Evolutionary conservation across 371 early-diverging fungal genomes (phyloP).

Genomic region (Haplosporangium sp.): DNA sequence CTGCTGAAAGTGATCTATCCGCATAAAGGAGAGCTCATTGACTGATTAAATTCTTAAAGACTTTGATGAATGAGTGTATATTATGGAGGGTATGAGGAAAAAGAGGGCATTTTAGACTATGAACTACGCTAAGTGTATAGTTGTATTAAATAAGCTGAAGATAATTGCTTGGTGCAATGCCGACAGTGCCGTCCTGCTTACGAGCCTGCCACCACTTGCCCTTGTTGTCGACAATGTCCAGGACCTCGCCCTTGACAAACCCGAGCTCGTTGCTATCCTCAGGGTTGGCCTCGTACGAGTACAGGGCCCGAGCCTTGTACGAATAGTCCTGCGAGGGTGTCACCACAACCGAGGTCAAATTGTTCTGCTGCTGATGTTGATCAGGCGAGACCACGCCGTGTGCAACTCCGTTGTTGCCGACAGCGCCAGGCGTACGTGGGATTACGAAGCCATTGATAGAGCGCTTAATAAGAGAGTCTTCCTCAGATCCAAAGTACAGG

Average conservation of each 20-base stretch:
- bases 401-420: slow-evolving; percentile 17
- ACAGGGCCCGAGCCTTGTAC: slow-evolving; percentile 70
- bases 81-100: too few species aligned
- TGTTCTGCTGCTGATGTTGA: slow-evolving; percentile 14
- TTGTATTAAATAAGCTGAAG: slow-evolving; percentile 50
- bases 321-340: slow-evolving; percentile 55
- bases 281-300: slow-evolving; percentile 81
- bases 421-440: slow-evolving; percentile 40
- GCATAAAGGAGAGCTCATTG: too few species aligned
- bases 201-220: slow-evolving; percentile 98
- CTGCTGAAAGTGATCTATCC: too few species aligned
- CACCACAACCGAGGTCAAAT: slow-evolving; percentile 55
- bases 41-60: too few species aligned
- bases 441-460: slow-evolving; percentile 56
- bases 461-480: slow-evolving; percentile 68
- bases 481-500: slow-evolving; percentile 76
- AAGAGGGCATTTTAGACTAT: too few species aligned
- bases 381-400: slow-evolving; percentile 18
- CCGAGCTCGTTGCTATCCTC: slow-evolving; percentile 93
- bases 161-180: slow-evolving; percentile 96
- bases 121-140: too few species aligned
- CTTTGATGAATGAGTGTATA: too few species aligned
- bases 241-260: slow-evolving; percentile 84
- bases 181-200: slow-evolving; percentile 81
- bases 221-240: slow-evolving; percentile 89